phyloP scores from a whole-genome alignment of 495 filamentous ascomycete genomes.

The Daldinia loculata region DNA sequence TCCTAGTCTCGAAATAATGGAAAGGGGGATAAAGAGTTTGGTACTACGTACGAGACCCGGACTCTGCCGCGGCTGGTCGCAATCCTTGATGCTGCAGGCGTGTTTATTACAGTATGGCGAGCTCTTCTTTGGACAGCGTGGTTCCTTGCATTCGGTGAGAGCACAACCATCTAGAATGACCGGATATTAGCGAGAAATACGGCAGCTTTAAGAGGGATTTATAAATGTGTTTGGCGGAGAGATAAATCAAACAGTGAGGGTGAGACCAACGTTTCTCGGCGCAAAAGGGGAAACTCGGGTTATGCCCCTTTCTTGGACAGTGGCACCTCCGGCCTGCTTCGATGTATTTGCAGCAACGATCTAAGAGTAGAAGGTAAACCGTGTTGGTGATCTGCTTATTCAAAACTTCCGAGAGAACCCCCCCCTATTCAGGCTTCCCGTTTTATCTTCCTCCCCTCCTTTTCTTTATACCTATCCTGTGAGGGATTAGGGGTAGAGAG shows the following conservation, averaged over 20 bases:
- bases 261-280: conserved; percentile 28
- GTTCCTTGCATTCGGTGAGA: conserved; percentile 15
- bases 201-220: neutral
- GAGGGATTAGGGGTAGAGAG: neutral
- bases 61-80: conserved; percentile 25
- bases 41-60: conserved; percentile 4
- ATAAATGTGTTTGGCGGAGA: too few species aligned
- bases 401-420: too few species aligned
- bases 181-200: neutral
- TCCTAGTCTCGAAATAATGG: too few species aligned
- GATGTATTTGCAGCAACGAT: conserved; percentile 24
- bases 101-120: conserved; percentile 29
- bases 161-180: conserved; percentile 22
- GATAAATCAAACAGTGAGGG: neutral
- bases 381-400: neutral
- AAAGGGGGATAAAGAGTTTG: neutral
- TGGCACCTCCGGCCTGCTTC: conserved; percentile 11
- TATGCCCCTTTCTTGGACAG: conserved; percentile 14
- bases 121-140: conserved; percentile 18
- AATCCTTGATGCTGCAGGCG: conserved; percentile 21
- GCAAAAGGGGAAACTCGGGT: conserved; percentile 23
- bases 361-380: conserved; percentile 4
- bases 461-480: too few species aligned
- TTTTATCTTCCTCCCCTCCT: too few species aligned
- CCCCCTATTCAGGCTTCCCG: neutral